A percentile compares a stretch with the other conserved stretches of the same genome.
Evolutionary conservation across 2,329 filamentous ascomycete species (phyloP).

Genomic region (Aspergillus sp.): DNA sequence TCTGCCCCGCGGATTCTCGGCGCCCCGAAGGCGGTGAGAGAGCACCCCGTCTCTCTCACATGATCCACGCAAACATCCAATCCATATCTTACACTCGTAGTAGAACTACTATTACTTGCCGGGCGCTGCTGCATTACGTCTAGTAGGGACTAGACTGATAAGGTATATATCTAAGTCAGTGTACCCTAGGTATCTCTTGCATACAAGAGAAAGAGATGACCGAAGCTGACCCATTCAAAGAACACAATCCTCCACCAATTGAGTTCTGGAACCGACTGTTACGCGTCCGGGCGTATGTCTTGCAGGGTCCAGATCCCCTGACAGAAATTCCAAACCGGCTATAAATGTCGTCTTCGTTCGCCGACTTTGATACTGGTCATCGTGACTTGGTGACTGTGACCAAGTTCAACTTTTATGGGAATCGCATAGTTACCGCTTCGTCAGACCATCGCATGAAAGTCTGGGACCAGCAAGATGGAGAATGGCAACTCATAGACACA

Average conservation of each 20-base stretch:
- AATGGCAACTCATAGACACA: constrained; percentile 81
- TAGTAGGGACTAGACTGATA: neutral
- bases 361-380: constrained; percentile 52
- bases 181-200: neutral
- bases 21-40: constrained; percentile 5
- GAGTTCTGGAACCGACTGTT: neutral
- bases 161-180: neutral
- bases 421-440: constrained; percentile 86
- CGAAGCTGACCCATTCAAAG: neutral
- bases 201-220: neutral
- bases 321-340: constrained; percentile 27
- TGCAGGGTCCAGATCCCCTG: constrained; percentile 7
- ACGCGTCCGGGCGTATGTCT: constrained; percentile 16
- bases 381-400: constrained; percentile 77
- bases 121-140: neutral
- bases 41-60: neutral
- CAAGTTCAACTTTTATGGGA: constrained; percentile 90
- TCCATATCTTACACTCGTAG: neutral
- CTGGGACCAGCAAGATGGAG: constrained; percentile 76
- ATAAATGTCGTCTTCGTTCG: constrained; percentile 43
- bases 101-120: constrained; percentile 4
- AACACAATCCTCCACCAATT: neutral
- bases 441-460: constrained; percentile 92
- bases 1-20: constrained; percentile 21
- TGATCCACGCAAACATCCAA: constrained; percentile 8